A percentile compares a stretch with the other conserved stretches of the same genome.
These are phyloP conservation scores for Ustilago esculenta DNA, from an alignment of 1,284 basidiomycete genomes.

Conservation along the genomic window DNA sequence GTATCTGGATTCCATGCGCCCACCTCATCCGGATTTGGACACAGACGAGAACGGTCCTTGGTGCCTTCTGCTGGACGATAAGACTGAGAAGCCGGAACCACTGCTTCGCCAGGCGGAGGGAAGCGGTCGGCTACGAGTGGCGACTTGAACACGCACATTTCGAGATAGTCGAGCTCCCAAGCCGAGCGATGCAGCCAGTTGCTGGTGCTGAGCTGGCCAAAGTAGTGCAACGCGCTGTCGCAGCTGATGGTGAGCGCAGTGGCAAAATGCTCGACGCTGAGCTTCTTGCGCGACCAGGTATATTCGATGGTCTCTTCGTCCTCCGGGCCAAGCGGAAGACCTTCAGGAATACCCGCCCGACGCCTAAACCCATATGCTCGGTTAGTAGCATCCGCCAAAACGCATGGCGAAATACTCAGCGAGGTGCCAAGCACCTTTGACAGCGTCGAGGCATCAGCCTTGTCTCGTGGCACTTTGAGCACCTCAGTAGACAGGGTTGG, in stretches of 20 bases:
- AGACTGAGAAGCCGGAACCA: constrained; percentile 37
- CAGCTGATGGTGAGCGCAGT: constrained; percentile 48
- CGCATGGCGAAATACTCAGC: constrained; percentile 48
- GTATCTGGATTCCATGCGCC: constrained; percentile 51
- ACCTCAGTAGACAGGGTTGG: constrained; percentile 20
- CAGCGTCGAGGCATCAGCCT: constrained; percentile 27
- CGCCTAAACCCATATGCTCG: constrained; percentile 52
- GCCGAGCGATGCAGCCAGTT: constrained; percentile 52
- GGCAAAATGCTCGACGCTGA: constrained; percentile 51
- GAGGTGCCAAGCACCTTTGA: constrained; percentile 36
- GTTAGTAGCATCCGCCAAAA: constrained; percentile 50
- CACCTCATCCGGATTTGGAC: constrained; percentile 51
- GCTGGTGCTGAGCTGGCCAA: constrained; percentile 43
- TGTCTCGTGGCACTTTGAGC: constrained; percentile 26
- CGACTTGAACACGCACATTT: constrained; percentile 61
- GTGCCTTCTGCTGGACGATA: constrained; percentile 37
- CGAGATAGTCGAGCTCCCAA: constrained; percentile 66
- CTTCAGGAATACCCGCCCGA: constrained; percentile 56
- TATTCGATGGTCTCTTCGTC: constrained; percentile 59
- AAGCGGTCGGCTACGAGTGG: constrained; percentile 55
- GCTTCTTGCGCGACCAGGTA: constrained; percentile 56
- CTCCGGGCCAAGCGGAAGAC: constrained; percentile 48
- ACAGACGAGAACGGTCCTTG: constrained; percentile 40
- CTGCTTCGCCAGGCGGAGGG: constrained; percentile 52
- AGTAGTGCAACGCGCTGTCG: constrained; percentile 48